Evolutionary conservation across 306 rosid genomes (phyloP).

Genomic region (Fragaria iinumae): DNA sequence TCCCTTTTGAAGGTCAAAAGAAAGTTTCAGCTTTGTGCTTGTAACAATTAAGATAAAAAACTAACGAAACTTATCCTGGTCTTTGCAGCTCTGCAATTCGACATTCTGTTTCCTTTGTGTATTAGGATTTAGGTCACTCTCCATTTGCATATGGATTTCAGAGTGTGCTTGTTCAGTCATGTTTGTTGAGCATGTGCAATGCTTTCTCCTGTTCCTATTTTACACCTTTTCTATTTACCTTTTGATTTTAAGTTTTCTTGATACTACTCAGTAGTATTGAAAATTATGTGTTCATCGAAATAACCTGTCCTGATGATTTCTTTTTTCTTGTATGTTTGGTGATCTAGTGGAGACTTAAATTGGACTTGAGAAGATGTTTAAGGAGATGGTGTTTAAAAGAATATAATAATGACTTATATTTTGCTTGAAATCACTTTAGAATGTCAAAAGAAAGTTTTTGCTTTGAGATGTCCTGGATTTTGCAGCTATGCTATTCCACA

Average conservation of each 20-base stretch:
- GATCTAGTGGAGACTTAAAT: neutral
- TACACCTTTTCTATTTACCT: neutral
- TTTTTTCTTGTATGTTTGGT: neutral
- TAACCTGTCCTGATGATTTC: neutral
- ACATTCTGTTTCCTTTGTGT: neutral
- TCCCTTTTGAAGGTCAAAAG: neutral
- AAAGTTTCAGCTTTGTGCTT: neutral
- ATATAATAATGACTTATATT: neutral
- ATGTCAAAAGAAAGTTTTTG: neutral
- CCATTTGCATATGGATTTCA: constrained; percentile 1
- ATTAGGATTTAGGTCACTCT: neutral
- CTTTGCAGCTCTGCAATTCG: neutral
- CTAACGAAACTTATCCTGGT: neutral
- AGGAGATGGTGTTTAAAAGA: neutral
- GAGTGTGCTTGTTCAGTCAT: neutral
- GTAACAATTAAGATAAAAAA: neutral
- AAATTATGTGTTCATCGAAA: neutral
- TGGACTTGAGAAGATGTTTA: neutral
- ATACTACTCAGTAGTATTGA: neutral
- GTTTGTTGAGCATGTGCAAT: neutral
- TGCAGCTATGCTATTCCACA: neutral
- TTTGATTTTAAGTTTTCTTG: neutral
- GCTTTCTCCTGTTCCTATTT: neutral
- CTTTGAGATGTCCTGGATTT: neutral
- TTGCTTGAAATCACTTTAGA: neutral